Percentiles rank a stretch among this genome's conserved stretches.
These are phyloP conservation scores for Erigeron canadensis DNA, from an alignment of 129 eudicot genomes.

Conservation along the genomic window DNA sequence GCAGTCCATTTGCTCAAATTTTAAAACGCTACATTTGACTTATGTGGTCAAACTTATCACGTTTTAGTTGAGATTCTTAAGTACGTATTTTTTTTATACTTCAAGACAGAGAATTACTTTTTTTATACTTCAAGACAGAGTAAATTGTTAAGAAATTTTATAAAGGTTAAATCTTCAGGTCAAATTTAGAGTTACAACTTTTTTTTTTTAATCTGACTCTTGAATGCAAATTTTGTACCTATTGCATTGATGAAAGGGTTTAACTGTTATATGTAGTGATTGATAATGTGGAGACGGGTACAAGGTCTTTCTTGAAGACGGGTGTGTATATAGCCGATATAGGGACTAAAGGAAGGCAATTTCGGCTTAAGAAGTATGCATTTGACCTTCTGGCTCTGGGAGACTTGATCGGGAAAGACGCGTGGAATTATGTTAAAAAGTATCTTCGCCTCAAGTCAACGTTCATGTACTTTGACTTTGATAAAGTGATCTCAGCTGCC, in stretches of 20 bases:
- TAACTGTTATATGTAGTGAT: slow-evolving; percentile 46
- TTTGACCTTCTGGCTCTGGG: slow-evolving; percentile 84
- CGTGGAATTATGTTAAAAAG: slow-evolving; percentile 62
- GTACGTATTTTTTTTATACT: too few species aligned
- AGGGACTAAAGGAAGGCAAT: slow-evolving; percentile 62
- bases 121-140: too few species aligned
- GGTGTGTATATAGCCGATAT: slow-evolving; percentile 74
- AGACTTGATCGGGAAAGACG: slow-evolving; percentile 74
- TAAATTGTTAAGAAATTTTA: too few species aligned
- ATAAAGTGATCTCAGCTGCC: slow-evolving; percentile 76
- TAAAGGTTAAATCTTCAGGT: too few species aligned
- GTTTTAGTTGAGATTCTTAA: not conserved
- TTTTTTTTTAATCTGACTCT: not conserved
- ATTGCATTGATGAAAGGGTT: not conserved
- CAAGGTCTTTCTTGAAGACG: slow-evolving; percentile 70
- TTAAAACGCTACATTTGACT: slow-evolving; percentile 4
- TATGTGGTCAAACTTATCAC: slow-evolving; percentile 6
- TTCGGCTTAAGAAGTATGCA: slow-evolving; percentile 64
- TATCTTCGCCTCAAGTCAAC: slow-evolving; percentile 72
- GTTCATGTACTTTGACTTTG: slow-evolving; percentile 86
- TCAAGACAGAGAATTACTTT: too few species aligned
- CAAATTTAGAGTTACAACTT: not conserved
- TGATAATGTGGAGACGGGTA: slow-evolving; percentile 68
- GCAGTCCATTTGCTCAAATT: not conserved
- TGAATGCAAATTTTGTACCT: not conserved